Evolutionary conservation across 495 filamentous ascomycete genomes (phyloP), one percentile per base, ranked within the genome.

Genomic region (Penicillium silybi): DNA sequence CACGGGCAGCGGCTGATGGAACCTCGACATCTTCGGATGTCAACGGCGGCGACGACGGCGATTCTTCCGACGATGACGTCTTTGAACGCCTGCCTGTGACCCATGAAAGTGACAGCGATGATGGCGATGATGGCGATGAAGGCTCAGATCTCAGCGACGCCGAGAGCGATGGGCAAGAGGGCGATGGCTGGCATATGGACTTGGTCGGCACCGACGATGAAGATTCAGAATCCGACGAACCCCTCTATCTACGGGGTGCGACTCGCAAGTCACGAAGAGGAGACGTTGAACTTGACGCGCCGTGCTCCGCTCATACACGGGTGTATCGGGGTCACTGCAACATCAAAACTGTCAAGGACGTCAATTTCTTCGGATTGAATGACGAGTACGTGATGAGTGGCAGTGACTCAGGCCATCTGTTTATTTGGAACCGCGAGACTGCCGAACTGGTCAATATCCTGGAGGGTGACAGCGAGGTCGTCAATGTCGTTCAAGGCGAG

Each of bases 331-430:
- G 86, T 18, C 86, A 88, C 62, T 87, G 85, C 70, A 90, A 90
- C 49, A 74, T 86, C 44, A 80, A 82, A 54, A 90, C 86, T 0
- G 84, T 89, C 46, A 90, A 90, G 56, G 86, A 90, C 64, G 79
- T 85, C 46, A 88, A 88, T 47, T 90, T 80, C 66, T 87, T 82
- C 47, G 86, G 86, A 0, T 65, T 86, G 44, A 67, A 87, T 41
- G 86, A 90, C 57, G 85, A 89, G 56, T 90, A 88, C 54, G 85
- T 90, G 3, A 84, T 89, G 11, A 84, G 80, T 45, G 86, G 86
- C 13, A 82, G 79, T 55, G 86, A 90, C 50, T 81, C 76, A 26
- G 86, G 86, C 0, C 77, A 89, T 57, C 46, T 89, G 6, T 90
- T 89, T 58, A 87, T 89, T 37, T 89, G 78, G 78, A 85, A 89